Percentiles rank a stretch among this genome's conserved stretches.
Conservation (phyloP, 768 basidiomycete genomes). For the Tremella mesenterica region DNA sequence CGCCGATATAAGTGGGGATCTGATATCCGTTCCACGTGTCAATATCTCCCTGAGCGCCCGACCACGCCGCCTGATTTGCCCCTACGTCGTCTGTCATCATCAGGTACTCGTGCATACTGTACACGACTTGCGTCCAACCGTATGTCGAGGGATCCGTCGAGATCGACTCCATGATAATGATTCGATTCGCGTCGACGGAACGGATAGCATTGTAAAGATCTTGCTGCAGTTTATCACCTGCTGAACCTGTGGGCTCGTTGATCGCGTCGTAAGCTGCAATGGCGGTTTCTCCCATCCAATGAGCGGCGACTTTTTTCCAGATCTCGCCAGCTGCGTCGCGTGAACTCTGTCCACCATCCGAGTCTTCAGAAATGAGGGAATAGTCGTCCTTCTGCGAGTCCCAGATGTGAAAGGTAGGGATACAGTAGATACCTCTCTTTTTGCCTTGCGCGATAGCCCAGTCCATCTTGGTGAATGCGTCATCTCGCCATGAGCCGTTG, state of each 20-base stretch:
- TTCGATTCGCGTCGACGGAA: slow-evolving; percentile 28
- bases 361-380: slow-evolving; percentile 33
- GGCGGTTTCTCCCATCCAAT: slow-evolving; percentile 28
- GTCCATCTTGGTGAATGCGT: slow-evolving; percentile 26
- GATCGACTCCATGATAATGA: slow-evolving; percentile 37
- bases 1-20: slow-evolving; percentile 32
- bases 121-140: slow-evolving; percentile 39
- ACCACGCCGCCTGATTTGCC: slow-evolving; percentile 19
- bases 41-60: slow-evolving; percentile 14
- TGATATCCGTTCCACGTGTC: slow-evolving; percentile 16
- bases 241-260: slow-evolving; percentile 39
- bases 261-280: slow-evolving; percentile 35
- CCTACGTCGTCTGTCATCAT: slow-evolving; percentile 29
- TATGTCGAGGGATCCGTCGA: slow-evolving; percentile 26
- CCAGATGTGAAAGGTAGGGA: slow-evolving; percentile 39
- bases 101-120: slow-evolving; percentile 38
- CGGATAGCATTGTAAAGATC: slow-evolving; percentile 37
- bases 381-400: slow-evolving; percentile 27
- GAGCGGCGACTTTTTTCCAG: slow-evolving; percentile 32
- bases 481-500: slow-evolving; percentile 26
- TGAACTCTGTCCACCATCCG: slow-evolving; percentile 15
- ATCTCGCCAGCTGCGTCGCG: slow-evolving; percentile 23
- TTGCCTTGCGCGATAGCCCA: slow-evolving; percentile 38
- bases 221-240: slow-evolving; percentile 27
- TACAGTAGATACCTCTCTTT: slow-evolving; percentile 26